phyloP scores from a whole-genome alignment of 108 stramenopile species.

The Cyclotella sp. region DNA sequence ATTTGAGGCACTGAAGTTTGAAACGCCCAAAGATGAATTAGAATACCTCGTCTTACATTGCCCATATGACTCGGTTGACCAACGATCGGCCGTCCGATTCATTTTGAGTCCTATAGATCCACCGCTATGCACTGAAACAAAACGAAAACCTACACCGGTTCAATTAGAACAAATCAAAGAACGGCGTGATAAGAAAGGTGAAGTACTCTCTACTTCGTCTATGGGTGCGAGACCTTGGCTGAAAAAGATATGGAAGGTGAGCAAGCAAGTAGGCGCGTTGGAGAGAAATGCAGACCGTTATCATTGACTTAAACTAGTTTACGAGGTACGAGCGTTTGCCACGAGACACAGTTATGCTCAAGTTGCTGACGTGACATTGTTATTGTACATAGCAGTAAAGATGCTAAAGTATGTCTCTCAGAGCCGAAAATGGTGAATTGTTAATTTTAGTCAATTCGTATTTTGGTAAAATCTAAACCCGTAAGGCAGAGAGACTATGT shows the following conservation, averaged over 20 bases:
- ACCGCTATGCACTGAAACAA: conserved; percentile 24
- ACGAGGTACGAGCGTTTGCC: too few relatives aligned
- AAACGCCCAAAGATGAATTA: conserved; percentile 40
- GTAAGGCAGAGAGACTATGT: too few relatives aligned
- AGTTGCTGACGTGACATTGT: too few relatives aligned
- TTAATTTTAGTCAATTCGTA: too few relatives aligned
- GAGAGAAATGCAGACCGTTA: conserved; percentile 10
- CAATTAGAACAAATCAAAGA: conserved; percentile 50
- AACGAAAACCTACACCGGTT: conserved; percentile 35
- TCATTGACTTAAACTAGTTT: not conserved
- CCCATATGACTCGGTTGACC: conserved; percentile 52
- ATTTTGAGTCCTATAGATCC: conserved; percentile 42
- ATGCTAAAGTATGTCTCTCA: too few relatives aligned
- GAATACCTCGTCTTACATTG: conserved; percentile 47
- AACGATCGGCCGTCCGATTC: conserved; percentile 33
- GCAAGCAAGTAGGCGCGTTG: conserved; percentile 45
- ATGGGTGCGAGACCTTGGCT: conserved; percentile 40
- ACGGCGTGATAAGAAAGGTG: conserved; percentile 37
- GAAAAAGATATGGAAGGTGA: conserved; percentile 54
- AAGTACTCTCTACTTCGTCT: conserved; percentile 31
- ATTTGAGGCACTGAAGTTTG: conserved; percentile 27
- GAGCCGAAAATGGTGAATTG: too few relatives aligned
- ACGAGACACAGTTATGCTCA: too few relatives aligned
- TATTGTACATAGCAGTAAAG: too few relatives aligned
- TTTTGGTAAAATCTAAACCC: not conserved